Conservation (phyloP, 78 protist genomes). For the Monosiga brevicollis region DNA sequence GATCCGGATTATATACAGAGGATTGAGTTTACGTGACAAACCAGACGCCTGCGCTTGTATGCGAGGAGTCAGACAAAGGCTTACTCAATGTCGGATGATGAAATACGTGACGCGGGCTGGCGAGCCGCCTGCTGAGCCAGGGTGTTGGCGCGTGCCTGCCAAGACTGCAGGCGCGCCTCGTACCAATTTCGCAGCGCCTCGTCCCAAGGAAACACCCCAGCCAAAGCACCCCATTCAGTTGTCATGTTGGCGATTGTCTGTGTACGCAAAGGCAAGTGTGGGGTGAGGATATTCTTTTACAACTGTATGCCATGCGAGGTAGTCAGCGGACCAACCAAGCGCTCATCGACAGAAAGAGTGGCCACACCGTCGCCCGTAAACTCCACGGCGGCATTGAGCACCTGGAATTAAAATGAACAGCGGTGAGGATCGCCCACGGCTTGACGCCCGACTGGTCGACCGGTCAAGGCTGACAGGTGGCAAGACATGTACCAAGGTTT, state of each 20-base stretch:
- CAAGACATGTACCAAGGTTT: background rate
- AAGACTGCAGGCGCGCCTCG: no score
- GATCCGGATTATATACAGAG: no score
- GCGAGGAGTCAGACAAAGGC: background rate
- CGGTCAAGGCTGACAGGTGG: background rate
- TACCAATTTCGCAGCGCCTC: constrained; percentile 28
- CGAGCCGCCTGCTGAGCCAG: background rate
- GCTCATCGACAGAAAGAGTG: constrained; percentile 30
- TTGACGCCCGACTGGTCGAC: no score
- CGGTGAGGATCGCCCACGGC: no score
- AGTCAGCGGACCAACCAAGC: constrained; percentile 28
- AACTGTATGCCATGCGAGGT: no score
- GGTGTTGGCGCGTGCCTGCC: no score
- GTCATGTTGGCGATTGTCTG: constrained; percentile 65
- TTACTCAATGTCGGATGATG: background rate
- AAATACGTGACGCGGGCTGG: background rate
- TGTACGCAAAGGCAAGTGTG: no score
- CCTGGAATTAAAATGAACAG: no score
- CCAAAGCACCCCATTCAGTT: constrained; percentile 74
- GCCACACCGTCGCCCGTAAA: constrained; percentile 26
- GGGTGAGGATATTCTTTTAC: no score
- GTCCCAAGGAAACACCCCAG: constrained; percentile 59
- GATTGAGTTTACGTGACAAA: no score
- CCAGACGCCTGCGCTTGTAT: no score
- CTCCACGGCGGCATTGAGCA: constrained; percentile 59